Conservation (phyloP, 306 rosid genomes). For the Cyclanthera cordifolia region DNA sequence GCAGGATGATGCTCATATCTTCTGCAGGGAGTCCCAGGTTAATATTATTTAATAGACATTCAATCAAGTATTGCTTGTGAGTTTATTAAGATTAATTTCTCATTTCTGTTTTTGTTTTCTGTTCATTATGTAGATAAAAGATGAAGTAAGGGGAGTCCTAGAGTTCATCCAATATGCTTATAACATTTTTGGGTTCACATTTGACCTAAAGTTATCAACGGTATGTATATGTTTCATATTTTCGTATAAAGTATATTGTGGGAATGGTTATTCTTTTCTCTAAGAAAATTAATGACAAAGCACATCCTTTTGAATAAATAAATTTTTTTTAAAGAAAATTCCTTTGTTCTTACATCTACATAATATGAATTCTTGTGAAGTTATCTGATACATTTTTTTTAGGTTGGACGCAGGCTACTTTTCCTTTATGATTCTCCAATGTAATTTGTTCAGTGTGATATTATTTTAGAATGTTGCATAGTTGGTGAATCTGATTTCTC, state of each 20-base stretch:
- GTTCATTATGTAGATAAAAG: constrained; percentile 56
- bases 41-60: constrained; percentile 18
- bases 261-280: background rate
- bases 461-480: background rate
- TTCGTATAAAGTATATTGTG: background rate
- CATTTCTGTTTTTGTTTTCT: constrained; percentile 11
- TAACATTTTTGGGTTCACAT: constrained; percentile 65
- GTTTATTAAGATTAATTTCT: background rate
- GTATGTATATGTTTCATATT: constrained; percentile 26
- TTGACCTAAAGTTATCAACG: constrained; percentile 81
- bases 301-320: background rate
- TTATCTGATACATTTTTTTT: background rate
- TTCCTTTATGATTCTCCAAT: background rate
- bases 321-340: background rate
- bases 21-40: constrained; percentile 90
- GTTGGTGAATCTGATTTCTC: background rate
- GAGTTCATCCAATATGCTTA: constrained; percentile 57
- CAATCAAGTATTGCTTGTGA: background rate
- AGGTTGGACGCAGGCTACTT: background rate
- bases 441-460: background rate
- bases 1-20: constrained; percentile 97
- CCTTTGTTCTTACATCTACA: background rate
- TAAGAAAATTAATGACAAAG: background rate
- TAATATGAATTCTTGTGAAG: background rate
- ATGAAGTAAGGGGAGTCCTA: constrained; percentile 62